A percentile compares a stretch with the other conserved stretches of the same genome.
These are phyloP conservation scores for Salix caprea DNA, from an alignment of 345 rosid species.

Conservation along the genomic window DNA sequence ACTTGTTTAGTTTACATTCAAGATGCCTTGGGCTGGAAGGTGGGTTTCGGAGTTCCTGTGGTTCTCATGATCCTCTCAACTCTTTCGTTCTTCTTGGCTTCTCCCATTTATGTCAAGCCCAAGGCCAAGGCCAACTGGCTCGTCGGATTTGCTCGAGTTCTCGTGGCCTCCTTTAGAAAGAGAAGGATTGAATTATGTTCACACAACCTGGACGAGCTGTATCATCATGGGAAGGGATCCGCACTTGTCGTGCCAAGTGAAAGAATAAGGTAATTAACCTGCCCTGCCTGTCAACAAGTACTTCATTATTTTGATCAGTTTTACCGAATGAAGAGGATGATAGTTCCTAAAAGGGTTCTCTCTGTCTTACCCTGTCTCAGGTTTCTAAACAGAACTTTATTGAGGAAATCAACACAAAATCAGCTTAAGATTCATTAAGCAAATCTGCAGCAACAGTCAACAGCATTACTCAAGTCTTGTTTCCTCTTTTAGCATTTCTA, in stretches of 20 bases:
- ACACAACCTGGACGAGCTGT: neutral
- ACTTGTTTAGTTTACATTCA: constrained; percentile 45
- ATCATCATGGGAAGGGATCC: constrained; percentile 21
- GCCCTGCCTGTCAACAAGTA: no score
- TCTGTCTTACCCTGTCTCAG: constrained; percentile 15
- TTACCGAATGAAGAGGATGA: no score
- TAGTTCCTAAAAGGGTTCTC: no score
- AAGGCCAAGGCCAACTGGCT: constrained; percentile 31
- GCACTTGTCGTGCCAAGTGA: constrained; percentile 27
- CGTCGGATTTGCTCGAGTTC: constrained; percentile 42
- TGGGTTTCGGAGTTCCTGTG: constrained; percentile 45
- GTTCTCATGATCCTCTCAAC: constrained; percentile 36
- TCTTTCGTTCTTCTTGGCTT: constrained; percentile 36
- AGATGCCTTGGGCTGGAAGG: constrained; percentile 44
- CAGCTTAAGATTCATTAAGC: no score
- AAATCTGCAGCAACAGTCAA: no score
- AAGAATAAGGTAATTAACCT: constrained; percentile 30
- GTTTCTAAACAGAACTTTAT: constrained; percentile 61
- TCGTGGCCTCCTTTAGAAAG: constrained; percentile 31
- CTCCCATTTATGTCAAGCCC: constrained; percentile 36
- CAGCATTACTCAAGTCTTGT: no score
- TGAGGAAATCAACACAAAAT: no score
- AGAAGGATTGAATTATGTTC: constrained; percentile 20
- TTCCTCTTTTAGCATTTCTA: no score
- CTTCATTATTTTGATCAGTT: no score